These are phyloP conservation scores for Coniosporium apollinis DNA, from an alignment of 495 filamentous ascomycete species.

Conservation along the genomic window DNA sequence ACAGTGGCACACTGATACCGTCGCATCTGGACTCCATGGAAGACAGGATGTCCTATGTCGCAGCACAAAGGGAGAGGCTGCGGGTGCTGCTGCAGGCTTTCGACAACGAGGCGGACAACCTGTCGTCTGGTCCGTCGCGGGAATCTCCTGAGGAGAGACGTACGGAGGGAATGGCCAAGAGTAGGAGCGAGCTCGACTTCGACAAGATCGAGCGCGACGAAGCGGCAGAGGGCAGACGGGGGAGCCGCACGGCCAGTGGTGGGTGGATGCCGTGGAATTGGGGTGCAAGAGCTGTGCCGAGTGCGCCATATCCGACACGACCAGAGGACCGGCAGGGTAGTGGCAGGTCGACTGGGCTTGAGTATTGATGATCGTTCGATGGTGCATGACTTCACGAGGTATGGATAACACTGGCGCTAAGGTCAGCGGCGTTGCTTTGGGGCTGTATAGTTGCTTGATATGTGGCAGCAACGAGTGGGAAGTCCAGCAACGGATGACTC, in stretches of 20 bases:
- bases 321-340: too few relatives aligned
- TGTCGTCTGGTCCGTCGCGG: constrained; percentile 15
- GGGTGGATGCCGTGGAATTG: constrained; percentile 48
- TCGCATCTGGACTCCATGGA: constrained; percentile 37
- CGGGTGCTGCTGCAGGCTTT: constrained; percentile 53
- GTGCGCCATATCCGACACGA: too few relatives aligned
- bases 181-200: constrained; percentile 61
- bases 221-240: constrained; percentile 23
- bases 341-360: too few relatives aligned
- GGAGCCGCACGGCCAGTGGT: constrained; percentile 17
- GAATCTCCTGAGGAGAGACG: constrained; percentile 23
- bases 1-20: constrained; percentile 50
- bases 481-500: too few relatives aligned
- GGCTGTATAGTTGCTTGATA: too few relatives aligned
- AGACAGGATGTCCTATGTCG: constrained; percentile 53
- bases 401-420: too few relatives aligned
- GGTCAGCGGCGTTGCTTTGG: too few relatives aligned
- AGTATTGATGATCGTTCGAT: too few relatives aligned
- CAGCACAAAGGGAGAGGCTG: constrained; percentile 56
- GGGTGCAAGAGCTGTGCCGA: constrained; percentile 17
- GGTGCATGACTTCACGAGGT: too few relatives aligned
- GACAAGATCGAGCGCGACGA: constrained; percentile 67
- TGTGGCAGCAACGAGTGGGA: too few relatives aligned
- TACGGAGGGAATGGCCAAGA: constrained; percentile 41
- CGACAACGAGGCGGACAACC: constrained; percentile 48